These are phyloP conservation scores for Cicer yamashitae DNA, from an alignment of 306 rosid species.

Conservation along the genomic window DNA sequence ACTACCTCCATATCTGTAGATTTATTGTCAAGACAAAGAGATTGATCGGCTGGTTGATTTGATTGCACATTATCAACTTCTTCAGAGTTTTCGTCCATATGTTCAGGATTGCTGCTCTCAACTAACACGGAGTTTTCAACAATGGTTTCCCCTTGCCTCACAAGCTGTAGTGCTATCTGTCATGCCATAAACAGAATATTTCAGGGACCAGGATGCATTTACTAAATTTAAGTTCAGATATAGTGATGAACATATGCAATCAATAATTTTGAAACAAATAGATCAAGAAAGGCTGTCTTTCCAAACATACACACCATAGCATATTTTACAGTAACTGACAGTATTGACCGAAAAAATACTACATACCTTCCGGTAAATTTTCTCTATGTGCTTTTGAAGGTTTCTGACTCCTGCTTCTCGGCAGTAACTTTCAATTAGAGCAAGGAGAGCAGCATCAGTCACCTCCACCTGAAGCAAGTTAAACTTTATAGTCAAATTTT, in stretches of 20 bases:
- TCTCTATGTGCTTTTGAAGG: constrained; percentile 95
- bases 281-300: constrained; percentile 20
- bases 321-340: not conserved
- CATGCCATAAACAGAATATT: constrained; percentile 49
- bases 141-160: constrained; percentile 64
- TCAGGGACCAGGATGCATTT: constrained; percentile 26
- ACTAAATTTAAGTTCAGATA: constrained; percentile 35
- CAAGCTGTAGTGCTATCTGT: constrained; percentile 93
- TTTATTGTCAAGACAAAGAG: constrained; percentile 46
- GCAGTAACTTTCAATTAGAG: constrained; percentile 86
- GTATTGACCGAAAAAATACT: constrained; percentile 25
- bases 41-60: constrained; percentile 53
- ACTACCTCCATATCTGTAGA: constrained; percentile 62
- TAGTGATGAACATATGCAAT: constrained; percentile 22
- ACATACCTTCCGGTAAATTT: constrained; percentile 91
- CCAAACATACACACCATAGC: constrained; percentile 17
- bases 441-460: constrained; percentile 85
- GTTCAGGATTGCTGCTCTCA: constrained; percentile 47
- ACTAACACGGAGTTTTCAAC: constrained; percentile 48
- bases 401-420: constrained; percentile 94
- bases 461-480: constrained; percentile 75
- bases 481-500: constrained; percentile 27
- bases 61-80: constrained; percentile 43
- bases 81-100: constrained; percentile 46
- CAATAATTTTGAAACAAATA: not conserved